Evolutionary conservation across 2,329 filamentous ascomycete species (phyloP).

Genomic region (Penicillium sp.): DNA sequence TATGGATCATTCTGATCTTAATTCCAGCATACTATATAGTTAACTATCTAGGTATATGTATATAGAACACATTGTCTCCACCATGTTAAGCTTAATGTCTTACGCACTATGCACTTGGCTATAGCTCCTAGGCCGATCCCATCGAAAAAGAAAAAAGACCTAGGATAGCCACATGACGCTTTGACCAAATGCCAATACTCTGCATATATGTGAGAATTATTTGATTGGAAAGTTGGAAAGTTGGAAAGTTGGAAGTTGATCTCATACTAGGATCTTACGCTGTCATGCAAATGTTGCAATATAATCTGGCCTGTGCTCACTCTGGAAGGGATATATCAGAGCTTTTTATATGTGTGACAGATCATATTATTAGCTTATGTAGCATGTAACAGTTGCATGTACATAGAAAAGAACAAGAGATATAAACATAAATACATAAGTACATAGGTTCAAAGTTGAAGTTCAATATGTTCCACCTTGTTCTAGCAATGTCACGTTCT

Average conservation of each 20-base stretch:
- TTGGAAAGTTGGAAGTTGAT: neutral
- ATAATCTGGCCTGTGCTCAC: neutral
- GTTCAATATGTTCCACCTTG: neutral
- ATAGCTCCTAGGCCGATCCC: neutral
- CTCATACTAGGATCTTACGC: neutral
- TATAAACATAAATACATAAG: neutral
- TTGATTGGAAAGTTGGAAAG: neutral
- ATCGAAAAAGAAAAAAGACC: neutral
- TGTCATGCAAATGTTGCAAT: neutral
- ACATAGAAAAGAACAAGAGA: neutral
- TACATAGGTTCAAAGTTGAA: neutral
- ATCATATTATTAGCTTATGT: neutral
- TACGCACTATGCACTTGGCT: neutral
- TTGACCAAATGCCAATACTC: neutral
- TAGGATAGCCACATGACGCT: conserved; percentile 1
- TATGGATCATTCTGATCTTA: neutral
- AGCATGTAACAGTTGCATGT: neutral
- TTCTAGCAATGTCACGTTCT: conserved; percentile 10
- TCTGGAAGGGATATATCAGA: neutral
- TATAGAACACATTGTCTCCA: neutral
- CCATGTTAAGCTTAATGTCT: conserved; percentile 1
- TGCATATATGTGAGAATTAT: neutral
- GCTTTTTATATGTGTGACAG: neutral
- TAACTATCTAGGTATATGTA: neutral
- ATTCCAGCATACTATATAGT: neutral